phyloP scores from a whole-genome alignment of 306 rosid genomes.

The Heteromeles arbutifolia region DNA sequence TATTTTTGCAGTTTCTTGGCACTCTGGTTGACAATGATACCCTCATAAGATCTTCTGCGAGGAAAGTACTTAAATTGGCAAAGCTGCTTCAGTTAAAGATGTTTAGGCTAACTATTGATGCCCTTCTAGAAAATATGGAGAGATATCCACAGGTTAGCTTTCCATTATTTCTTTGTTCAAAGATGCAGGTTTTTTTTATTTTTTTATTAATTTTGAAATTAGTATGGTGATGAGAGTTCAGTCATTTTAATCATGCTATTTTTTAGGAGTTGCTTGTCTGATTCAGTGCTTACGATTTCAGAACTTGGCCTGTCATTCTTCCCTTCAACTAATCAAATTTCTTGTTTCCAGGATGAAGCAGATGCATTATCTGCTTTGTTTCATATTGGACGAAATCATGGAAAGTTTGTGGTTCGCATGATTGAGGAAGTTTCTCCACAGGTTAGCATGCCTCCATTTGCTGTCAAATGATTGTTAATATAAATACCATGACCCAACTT shows the following conservation, averaged over 20 bases:
- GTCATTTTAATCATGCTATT: not conserved
- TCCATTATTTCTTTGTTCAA: not conserved
- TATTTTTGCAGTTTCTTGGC: constrained; percentile 67
- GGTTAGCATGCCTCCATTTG: constrained; percentile 42
- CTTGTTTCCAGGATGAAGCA: constrained; percentile 71
- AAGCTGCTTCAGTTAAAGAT: constrained; percentile 44
- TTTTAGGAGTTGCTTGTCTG: not conserved
- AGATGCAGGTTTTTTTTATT: not conserved
- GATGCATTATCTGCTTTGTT: constrained; percentile 56
- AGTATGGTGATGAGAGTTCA: not conserved
- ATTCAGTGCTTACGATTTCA: not conserved
- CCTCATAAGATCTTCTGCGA: constrained; percentile 45
- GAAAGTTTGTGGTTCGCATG: constrained; percentile 40
- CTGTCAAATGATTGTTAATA: not conserved
- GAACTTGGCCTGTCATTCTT: not conserved
- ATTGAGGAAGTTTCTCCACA: constrained; percentile 39
- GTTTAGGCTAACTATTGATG: constrained; percentile 50
- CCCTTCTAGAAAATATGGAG: constrained; percentile 54
- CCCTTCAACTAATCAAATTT: constrained; percentile 3
- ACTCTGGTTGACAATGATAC: constrained; percentile 42
- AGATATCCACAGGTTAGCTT: constrained; percentile 53
- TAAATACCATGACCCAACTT: not conserved
- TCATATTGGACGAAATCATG: constrained; percentile 73
- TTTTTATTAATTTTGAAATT: too few relatives aligned
- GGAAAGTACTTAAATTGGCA: constrained; percentile 55